Conservation (phyloP, 2,329 filamentous ascomycete species). For the Pestalotiopsis sp. region DNA sequence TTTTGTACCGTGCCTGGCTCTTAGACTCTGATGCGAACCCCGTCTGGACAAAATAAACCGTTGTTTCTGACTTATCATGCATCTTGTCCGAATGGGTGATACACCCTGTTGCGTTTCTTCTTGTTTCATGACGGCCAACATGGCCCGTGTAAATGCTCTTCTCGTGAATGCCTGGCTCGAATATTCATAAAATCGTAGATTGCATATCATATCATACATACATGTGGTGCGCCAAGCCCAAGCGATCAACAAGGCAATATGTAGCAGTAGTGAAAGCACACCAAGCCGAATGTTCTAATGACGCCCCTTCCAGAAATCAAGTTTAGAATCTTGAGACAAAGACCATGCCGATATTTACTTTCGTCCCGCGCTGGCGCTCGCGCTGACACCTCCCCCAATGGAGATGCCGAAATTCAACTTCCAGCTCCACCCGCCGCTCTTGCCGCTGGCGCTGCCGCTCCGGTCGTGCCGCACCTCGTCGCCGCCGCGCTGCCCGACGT, state of each 20-base stretch:
- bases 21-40: conserved; percentile 58
- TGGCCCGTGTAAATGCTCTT: not conserved
- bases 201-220: not conserved
- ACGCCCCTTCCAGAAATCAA: not conserved
- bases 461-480: conserved; percentile 16
- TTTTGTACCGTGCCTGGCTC: conserved; percentile 44
- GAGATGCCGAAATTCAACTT: conserved; percentile 30
- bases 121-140: not conserved
- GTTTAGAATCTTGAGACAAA: not conserved
- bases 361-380: conserved; percentile 7
- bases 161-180: not conserved
- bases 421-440: conserved; percentile 21
- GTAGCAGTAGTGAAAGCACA: not conserved
- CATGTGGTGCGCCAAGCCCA: not conserved
- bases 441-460: conserved; percentile 16
- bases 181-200: not conserved
- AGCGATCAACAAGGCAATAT: not conserved
- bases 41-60: conserved; percentile 57
- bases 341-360: not conserved
- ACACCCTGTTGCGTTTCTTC: no score
- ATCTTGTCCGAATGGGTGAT: not conserved
- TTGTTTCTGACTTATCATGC: conserved; percentile 14
- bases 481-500: conserved; percentile 16
- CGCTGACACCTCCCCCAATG: conserved; percentile 15
- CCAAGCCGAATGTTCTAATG: not conserved